Evolutionary conservation across 176 grass and related monocot genomes (phyloP).

Genomic region (Echinochloa phyllopogon): DNA sequence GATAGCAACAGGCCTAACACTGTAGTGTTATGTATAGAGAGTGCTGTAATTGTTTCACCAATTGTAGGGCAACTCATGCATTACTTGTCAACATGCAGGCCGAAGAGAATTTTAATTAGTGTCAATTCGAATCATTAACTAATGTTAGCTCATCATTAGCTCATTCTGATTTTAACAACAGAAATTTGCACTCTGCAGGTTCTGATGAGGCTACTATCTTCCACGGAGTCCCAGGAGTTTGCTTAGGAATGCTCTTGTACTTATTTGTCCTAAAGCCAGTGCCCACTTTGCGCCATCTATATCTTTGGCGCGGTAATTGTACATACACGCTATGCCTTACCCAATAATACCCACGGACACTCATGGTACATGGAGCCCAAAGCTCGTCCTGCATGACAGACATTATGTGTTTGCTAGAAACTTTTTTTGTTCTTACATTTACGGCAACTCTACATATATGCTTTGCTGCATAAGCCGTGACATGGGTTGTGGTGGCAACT

Average conservation of each 20-base stretch:
- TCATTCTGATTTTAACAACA: neutral
- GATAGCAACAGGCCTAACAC: neutral
- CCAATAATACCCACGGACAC: neutral
- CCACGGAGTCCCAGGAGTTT: neutral
- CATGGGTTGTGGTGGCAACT: neutral
- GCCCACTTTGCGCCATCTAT: neutral
- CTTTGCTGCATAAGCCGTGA: neutral
- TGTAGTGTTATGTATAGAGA: neutral
- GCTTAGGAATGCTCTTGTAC: neutral
- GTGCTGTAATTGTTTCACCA: neutral
- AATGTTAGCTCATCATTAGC: neutral
- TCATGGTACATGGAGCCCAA: neutral
- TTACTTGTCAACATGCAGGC: neutral
- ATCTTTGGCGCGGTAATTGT: neutral
- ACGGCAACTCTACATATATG: neutral
- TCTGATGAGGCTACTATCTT: constrained; percentile 24
- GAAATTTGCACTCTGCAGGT: constrained; percentile 24
- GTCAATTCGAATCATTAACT: neutral
- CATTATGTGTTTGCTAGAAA: neutral
- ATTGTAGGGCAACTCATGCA: neutral
- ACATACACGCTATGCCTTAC: constrained; percentile 18
- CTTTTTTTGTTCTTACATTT: too few relatives aligned
- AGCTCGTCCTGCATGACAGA: neutral
- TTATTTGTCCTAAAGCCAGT: neutral
- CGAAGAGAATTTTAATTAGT: neutral